Conservation (phyloP, 2,329 filamentous ascomycete genomes). For the Curvularia hawaiiensis region DNA sequence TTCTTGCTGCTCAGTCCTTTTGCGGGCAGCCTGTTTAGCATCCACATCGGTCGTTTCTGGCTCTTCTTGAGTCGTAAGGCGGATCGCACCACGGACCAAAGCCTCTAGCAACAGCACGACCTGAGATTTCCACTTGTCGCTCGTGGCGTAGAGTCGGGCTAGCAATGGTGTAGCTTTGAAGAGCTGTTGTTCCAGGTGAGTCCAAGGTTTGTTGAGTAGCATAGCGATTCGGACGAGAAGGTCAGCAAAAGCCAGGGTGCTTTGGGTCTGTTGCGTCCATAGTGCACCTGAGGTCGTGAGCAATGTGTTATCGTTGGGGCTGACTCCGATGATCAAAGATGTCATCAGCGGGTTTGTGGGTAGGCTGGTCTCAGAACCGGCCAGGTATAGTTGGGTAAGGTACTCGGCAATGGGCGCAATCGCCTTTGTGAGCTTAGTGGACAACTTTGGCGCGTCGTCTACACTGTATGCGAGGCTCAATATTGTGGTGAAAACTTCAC, state of each 20-base stretch:
- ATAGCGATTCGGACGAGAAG: conserved; percentile 73
- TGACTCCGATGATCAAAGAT: conserved; percentile 64
- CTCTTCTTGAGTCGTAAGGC: conserved; percentile 50
- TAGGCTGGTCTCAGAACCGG: conserved; percentile 70
- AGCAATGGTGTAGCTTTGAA: conserved; percentile 81
- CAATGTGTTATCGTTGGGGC: conserved; percentile 49
- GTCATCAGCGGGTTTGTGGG: conserved; percentile 78
- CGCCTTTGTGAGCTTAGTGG: conserved; percentile 62
- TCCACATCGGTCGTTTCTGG: conserved; percentile 12
- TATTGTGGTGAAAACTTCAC: conserved; percentile 72
- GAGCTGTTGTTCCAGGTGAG: conserved; percentile 74
- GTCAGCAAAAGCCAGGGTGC: conserved; percentile 69
- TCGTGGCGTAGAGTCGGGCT: conserved; percentile 74
- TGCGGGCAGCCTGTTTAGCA: conserved; percentile 4
- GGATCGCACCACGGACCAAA: conserved; percentile 72
- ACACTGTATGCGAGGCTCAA: conserved; percentile 76
- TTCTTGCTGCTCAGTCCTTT: conserved; percentile 54
- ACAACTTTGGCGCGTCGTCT: conserved; percentile 61
- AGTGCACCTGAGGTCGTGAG: conserved; percentile 45
- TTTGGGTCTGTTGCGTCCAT: conserved; percentile 66
- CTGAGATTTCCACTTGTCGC: conserved; percentile 68
- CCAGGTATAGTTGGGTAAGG: conserved; percentile 77
- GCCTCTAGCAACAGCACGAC: conserved; percentile 73
- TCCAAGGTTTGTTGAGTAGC: conserved; percentile 65
- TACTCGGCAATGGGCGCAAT: conserved; percentile 77